Evolutionary conservation across 2,329 filamentous ascomycete species (phyloP).

Genomic region (Ophiostoma pallidulum): DNA sequence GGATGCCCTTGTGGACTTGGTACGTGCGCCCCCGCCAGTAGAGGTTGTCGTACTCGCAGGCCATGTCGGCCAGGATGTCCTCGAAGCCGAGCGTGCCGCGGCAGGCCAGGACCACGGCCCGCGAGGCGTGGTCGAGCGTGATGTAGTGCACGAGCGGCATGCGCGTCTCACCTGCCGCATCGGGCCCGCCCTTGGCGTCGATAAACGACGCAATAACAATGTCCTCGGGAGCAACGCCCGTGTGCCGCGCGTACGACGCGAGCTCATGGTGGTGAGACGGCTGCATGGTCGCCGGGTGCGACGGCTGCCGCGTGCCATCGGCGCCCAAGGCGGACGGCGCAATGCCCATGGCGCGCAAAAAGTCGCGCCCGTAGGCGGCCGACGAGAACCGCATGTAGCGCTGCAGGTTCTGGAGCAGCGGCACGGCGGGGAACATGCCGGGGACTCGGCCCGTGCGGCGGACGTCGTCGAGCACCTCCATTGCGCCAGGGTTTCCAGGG

Average conservation of each 20-base stretch:
- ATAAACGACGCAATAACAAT: conserved; percentile 62
- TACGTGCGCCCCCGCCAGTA: conserved; percentile 54
- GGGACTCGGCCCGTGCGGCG: conserved; percentile 44
- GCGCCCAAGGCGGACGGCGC: conserved; percentile 37
- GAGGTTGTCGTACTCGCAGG: conserved; percentile 61
- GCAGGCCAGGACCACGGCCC: conserved; percentile 63
- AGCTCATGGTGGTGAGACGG: conserved; percentile 46
- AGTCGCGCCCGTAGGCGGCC: conserved; percentile 55
- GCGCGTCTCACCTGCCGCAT: conserved; percentile 54
- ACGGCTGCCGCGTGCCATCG: background rate
- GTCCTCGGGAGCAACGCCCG: conserved; percentile 45
- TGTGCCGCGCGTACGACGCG: conserved; percentile 54
- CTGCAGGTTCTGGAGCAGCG: conserved; percentile 52
- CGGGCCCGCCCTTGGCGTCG: conserved; percentile 57
- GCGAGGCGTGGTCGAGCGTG: conserved; percentile 60
- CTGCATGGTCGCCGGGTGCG: background rate
- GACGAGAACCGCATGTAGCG: conserved; percentile 59
- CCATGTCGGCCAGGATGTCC: conserved; percentile 64
- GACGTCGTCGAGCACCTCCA: conserved; percentile 39
- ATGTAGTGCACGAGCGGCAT: conserved; percentile 66
- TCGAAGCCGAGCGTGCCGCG: conserved; percentile 65
- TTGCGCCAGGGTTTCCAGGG: conserved; percentile 20
- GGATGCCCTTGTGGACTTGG: conserved; percentile 66
- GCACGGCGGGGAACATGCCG: conserved; percentile 49
- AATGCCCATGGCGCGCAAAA: conserved; percentile 55